A percentile compares a stretch with the other conserved stretches of the same genome.
Conservation (phyloP, 225 moss, liverwort and hornwort species). For the Anthoceros angustus region DNA sequence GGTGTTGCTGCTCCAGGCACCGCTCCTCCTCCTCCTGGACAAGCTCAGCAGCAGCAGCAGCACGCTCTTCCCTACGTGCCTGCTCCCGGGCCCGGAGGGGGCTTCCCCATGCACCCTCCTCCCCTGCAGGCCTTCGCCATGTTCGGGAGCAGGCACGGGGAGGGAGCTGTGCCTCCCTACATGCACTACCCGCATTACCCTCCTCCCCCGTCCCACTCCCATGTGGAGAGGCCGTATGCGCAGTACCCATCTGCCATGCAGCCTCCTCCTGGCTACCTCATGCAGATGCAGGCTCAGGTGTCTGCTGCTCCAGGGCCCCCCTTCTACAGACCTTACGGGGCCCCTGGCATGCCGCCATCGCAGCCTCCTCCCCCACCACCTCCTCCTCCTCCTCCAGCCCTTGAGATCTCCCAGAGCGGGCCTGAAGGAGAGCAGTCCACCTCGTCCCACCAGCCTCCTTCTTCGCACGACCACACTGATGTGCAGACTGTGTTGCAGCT, state of each 20-base stretch:
- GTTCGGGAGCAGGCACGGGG: constrained; percentile 57
- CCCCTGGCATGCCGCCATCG: too few relatives aligned
- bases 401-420: background rate
- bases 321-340: background rate
- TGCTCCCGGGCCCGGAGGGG: constrained; percentile 53
- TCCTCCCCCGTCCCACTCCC: constrained; percentile 46
- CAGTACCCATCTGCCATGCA: constrained; percentile 77
- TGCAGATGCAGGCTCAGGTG: constrained; percentile 86
- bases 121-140: constrained; percentile 53
- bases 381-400: background rate
- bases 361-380: too few relatives aligned
- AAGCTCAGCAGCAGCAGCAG: constrained; percentile 21
- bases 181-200: constrained; percentile 72
- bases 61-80: constrained; percentile 38
- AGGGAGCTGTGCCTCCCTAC: constrained; percentile 38
- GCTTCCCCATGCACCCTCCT: constrained; percentile 51
- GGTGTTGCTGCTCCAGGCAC: constrained; percentile 13
- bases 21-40: constrained; percentile 29
- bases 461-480: background rate
- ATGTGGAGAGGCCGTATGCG: constrained; percentile 86
- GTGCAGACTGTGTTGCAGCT: background rate
- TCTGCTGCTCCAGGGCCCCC: constrained; percentile 18
- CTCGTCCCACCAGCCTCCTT: background rate
- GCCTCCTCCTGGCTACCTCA: constrained; percentile 50
- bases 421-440: constrained; percentile 2